These are phyloP conservation scores for Kalmanozyma brasiliensis DNA, from an alignment of 1,284 basidiomycete genomes.

Conservation along the genomic window DNA sequence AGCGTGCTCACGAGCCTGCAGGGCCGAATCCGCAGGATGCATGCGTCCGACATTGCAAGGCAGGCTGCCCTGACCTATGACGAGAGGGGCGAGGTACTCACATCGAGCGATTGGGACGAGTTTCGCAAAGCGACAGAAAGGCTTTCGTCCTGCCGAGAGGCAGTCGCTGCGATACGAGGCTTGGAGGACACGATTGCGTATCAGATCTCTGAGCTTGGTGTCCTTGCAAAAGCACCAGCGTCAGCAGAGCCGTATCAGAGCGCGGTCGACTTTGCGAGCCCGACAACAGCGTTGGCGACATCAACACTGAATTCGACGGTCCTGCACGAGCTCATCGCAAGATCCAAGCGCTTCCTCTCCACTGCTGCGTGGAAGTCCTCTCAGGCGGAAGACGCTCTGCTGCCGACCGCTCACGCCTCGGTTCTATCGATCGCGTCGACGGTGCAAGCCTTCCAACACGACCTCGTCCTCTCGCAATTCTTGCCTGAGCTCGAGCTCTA, in stretches of 20 bases:
- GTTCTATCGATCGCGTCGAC: constrained; percentile 77
- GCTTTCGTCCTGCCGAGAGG: constrained; percentile 29
- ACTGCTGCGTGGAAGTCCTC: constrained; percentile 17
- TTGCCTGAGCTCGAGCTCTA: constrained; percentile 80
- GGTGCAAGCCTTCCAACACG: constrained; percentile 81
- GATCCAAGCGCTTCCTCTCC: constrained; percentile 23
- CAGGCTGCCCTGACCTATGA: constrained; percentile 28
- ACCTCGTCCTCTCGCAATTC: constrained; percentile 86
- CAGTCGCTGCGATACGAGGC: constrained; percentile 10
- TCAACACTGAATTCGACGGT: constrained; percentile 31
- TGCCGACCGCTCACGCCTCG: constrained; percentile 74
- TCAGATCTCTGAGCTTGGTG: constrained; percentile 33
- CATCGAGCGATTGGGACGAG: constrained; percentile 36
- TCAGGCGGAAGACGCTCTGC: constrained; percentile 67
- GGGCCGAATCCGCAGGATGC: constrained; percentile 20
- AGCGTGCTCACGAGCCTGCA: constrained; percentile 5
- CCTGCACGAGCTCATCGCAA: constrained; percentile 22
- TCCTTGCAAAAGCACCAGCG: constrained; percentile 8
- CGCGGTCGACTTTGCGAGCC: constrained; percentile 19
- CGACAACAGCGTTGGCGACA: constrained; percentile 16
- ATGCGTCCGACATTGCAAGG: constrained; percentile 14
- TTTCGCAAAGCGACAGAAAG: constrained; percentile 34
- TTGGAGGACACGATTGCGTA: constrained; percentile 35
- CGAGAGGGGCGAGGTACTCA: constrained; percentile 36
- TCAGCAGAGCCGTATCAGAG: not conserved